Evolutionary conservation across 139 green algal genomes (phyloP).

Genomic region (Tetratostichococcus sp.): DNA sequence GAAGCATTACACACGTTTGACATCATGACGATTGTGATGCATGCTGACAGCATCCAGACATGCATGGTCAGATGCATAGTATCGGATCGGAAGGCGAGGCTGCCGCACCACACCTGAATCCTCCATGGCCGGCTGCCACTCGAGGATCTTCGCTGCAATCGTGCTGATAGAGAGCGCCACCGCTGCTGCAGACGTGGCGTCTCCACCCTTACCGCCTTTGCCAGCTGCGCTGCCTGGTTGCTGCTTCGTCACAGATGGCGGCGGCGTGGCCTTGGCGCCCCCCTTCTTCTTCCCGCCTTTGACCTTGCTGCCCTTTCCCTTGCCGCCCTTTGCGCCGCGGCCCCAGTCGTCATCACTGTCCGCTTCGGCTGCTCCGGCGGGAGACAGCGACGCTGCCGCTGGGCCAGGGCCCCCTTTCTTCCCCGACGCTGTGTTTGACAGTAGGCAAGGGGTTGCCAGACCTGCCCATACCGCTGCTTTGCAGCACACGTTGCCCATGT

Average conservation of each 20-base stretch:
- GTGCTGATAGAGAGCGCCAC: constrained; percentile 19
- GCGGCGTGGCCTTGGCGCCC: constrained; percentile 4
- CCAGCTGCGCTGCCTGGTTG: constrained; percentile 7
- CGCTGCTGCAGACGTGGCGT: background rate
- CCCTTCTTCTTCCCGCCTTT: constrained; percentile 19
- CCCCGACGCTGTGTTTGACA: background rate
- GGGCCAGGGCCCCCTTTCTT: constrained; percentile 14
- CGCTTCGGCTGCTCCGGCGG: constrained; percentile 6
- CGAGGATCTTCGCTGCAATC: constrained; percentile 38
- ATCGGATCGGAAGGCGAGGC: too few relatives aligned
- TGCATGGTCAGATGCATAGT: too few relatives aligned
- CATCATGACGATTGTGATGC: too few relatives aligned
- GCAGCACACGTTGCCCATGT: too few relatives aligned
- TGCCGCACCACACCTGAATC: constrained; percentile 2
- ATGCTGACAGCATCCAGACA: background rate
- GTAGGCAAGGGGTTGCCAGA: too few relatives aligned
- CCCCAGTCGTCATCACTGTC: constrained; percentile 54
- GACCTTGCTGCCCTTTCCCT: constrained; percentile 10
- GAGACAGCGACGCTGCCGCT: constrained; percentile 12
- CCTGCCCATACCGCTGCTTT: too few relatives aligned
- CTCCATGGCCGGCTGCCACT: constrained; percentile 42
- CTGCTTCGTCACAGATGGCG: constrained; percentile 9
- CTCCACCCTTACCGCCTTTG: background rate
- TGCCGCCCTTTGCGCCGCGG: constrained; percentile 26
- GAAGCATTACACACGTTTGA: too few relatives aligned